These are phyloP conservation scores for Bathelium albidoporum DNA, from an alignment of 495 filamentous ascomycete species.

Conservation along the genomic window DNA sequence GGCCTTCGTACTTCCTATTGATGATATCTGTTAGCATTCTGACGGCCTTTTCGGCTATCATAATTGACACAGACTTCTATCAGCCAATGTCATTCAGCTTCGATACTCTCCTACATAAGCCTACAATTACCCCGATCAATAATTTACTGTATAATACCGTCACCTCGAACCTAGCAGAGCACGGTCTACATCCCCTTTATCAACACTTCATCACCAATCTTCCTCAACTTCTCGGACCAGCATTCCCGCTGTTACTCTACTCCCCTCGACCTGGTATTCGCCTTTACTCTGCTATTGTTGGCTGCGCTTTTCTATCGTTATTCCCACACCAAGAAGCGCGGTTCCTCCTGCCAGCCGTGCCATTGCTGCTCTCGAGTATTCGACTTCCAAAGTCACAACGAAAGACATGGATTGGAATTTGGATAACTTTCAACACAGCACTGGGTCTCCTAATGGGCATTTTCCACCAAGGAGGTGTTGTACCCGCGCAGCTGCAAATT, in stretches of 20 bases:
- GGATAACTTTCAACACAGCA: conserved; percentile 73
- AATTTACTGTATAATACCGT: conserved; percentile 81
- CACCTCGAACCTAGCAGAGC: conserved; percentile 66
- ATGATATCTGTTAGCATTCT: conserved; percentile 48
- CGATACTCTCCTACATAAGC: conserved; percentile 40
- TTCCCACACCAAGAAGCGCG: conserved; percentile 93
- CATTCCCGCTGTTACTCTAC: conserved; percentile 52
- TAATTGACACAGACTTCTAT: conserved; percentile 78
- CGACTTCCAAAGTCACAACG: conserved; percentile 47
- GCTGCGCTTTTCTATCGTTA: conserved; percentile 65
- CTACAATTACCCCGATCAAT: conserved; percentile 81
- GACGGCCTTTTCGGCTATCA: conserved; percentile 61
- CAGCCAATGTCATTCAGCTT: conserved; percentile 43
- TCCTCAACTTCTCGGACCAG: conserved; percentile 84
- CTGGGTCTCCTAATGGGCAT: conserved; percentile 79
- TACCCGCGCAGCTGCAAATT: conserved; percentile 60
- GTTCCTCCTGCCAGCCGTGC: conserved; percentile 80
- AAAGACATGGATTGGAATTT: conserved; percentile 52
- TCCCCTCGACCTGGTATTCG: conserved; percentile 43
- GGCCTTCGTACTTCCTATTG: conserved; percentile 57
- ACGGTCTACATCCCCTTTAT: conserved; percentile 86
- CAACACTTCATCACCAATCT: conserved; percentile 82
- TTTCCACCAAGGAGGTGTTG: conserved; percentile 89
- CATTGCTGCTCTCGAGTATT: conserved; percentile 77
- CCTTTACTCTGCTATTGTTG: conserved; percentile 69